These are phyloP conservation scores for Pyrus hybrid DNA, from an alignment of 331 rosid species.

Conservation along the genomic window DNA sequence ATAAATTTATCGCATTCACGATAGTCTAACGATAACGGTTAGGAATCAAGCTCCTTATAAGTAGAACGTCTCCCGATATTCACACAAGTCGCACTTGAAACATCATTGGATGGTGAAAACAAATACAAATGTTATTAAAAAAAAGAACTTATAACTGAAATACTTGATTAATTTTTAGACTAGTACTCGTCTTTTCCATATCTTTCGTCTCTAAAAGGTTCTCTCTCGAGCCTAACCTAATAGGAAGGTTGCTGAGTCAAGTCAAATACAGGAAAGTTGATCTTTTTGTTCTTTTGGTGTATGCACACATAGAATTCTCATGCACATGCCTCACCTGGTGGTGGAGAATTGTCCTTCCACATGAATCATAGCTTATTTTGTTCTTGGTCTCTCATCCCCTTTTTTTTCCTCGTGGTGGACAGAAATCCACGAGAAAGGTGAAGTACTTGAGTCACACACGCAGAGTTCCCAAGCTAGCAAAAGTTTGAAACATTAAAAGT, in stretches of 20 bases:
- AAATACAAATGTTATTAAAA: too few species aligned
- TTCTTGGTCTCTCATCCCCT: background rate
- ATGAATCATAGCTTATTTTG: background rate
- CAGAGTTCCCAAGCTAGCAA: background rate
- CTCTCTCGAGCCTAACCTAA: too few species aligned
- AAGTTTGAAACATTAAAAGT: background rate
- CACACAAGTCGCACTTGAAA: background rate
- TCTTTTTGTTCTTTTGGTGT: background rate
- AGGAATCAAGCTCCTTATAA: too few species aligned
- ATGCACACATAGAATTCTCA: background rate
- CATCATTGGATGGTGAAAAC: background rate
- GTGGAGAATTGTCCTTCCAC: background rate
- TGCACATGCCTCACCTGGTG: background rate
- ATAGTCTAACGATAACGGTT: too few species aligned
- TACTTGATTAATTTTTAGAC: background rate
- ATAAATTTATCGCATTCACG: too few species aligned
- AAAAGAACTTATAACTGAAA: too few species aligned
- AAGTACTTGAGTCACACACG: background rate
- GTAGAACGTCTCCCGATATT: background rate
- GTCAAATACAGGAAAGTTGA: too few species aligned
- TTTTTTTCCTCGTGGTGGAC: background rate
- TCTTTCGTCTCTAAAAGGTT: too few species aligned
- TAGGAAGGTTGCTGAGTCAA: too few species aligned
- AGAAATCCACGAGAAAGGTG: background rate
- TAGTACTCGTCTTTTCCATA: too few species aligned